A percentile compares a stretch with the other conserved stretches of the same genome.
phyloP scores from a whole-genome alignment of 768 basidiomycete species.

The Leccinum disarticulatum region DNA sequence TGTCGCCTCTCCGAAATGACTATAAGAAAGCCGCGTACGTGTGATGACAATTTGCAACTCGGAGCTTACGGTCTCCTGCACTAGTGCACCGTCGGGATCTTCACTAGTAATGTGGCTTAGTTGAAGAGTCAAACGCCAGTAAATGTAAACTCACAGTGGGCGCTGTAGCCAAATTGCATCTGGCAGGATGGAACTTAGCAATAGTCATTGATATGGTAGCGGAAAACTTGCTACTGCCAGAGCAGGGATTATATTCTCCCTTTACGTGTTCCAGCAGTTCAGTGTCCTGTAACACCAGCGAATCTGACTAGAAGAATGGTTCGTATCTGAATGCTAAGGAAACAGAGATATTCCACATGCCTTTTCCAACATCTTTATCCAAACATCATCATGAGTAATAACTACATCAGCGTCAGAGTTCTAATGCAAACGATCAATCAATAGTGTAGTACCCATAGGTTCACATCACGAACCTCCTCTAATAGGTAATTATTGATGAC shows the following conservation, averaged over 20 bases:
- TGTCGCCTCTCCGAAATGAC: background rate
- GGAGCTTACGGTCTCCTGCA: too few relatives aligned
- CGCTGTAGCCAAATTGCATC: constrained; percentile 4
- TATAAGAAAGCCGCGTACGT: background rate
- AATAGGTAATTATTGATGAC: constrained; percentile 7
- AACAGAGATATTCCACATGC: background rate
- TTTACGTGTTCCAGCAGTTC: background rate
- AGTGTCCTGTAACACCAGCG: background rate
- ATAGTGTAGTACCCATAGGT: background rate
- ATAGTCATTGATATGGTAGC: background rate
- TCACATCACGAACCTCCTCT: background rate
- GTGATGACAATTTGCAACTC: constrained; percentile 2
- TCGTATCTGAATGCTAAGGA: background rate
- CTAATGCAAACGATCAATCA: background rate
- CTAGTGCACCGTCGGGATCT: too few relatives aligned
- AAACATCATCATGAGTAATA: constrained; percentile 12
- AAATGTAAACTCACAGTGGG: background rate
- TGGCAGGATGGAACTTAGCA: background rate
- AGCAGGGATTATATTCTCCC: background rate
- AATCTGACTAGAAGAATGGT: background rate
- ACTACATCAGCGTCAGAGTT: constrained; percentile 2
- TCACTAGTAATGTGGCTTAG: background rate
- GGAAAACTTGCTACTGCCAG: background rate
- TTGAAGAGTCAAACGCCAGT: background rate
- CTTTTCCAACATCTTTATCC: constrained; percentile 13